Percentiles rank a stretch among this genome's conserved stretches.
Evolutionary conservation across 1,284 basidiomycete species (phyloP).

Genomic region (Austropuccinia psidii): DNA sequence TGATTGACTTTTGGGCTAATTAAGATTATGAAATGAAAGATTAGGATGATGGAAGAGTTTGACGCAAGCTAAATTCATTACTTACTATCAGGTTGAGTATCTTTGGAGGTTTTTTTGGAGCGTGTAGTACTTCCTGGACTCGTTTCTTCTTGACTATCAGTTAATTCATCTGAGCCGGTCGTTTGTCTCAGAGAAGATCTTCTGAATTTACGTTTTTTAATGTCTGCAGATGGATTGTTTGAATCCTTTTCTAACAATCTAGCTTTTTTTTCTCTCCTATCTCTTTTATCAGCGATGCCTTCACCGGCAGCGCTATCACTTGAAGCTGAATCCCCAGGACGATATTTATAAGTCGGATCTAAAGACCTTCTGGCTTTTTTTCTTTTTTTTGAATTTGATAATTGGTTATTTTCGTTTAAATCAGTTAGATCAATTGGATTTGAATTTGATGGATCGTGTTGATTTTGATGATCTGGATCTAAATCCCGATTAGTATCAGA

Average conservation of each 20-base stretch:
- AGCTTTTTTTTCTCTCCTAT: constrained; percentile 27
- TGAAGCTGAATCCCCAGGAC: constrained; percentile 23
- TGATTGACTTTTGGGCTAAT: too few relatives aligned
- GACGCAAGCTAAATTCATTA: too few relatives aligned
- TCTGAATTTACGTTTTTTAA: neutral
- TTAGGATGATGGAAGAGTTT: neutral
- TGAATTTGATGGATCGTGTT: neutral
- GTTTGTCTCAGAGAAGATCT: neutral
- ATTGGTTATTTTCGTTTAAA: neutral
- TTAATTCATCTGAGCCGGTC: constrained; percentile 12
- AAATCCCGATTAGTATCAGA: neutral
- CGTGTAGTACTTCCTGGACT: constrained; percentile 27
- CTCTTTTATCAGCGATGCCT: constrained; percentile 28
- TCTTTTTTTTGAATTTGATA: constrained; percentile 11
- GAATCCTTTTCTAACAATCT: constrained; percentile 3
- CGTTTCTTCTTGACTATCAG: constrained; percentile 30
- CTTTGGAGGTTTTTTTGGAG: constrained; percentile 1
- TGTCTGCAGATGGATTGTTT: neutral
- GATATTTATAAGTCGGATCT: constrained; percentile 30
- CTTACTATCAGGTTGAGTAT: constrained; percentile 13
- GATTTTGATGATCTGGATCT: neutral
- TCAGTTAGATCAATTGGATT: neutral
- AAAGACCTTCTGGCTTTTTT: constrained; percentile 18
- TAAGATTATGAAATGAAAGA: neutral
- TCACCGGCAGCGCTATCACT: constrained; percentile 34